Percentiles rank a stretch among this genome's conserved stretches.
phyloP scores from a whole-genome alignment of 805 yeast species.

The Candida sphagnicola region DNA sequence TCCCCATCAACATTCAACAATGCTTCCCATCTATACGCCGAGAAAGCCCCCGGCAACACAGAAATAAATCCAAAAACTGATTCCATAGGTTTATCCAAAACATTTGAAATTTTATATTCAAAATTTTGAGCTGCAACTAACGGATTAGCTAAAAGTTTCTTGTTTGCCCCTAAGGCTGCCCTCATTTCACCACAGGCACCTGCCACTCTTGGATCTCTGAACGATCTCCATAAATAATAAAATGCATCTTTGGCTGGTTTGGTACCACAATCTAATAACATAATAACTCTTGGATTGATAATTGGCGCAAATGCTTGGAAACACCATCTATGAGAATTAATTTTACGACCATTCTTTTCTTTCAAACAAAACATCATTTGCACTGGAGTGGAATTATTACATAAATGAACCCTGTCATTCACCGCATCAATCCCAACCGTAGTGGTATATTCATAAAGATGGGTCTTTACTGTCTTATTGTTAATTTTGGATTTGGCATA shows the following conservation, averaged over 20 bases:
- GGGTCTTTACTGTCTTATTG: slow-evolving; percentile 76
- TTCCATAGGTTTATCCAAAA: slow-evolving; percentile 93
- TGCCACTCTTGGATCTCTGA: slow-evolving; percentile 76
- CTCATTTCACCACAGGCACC: slow-evolving; percentile 98
- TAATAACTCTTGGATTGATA: slow-evolving; percentile 76
- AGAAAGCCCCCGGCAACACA: slow-evolving; percentile 94
- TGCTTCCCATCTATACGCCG: slow-evolving; percentile 88
- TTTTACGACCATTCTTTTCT: slow-evolving; percentile 84
- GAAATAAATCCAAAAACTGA: slow-evolving; percentile 91
- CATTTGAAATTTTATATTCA: slow-evolving; percentile 93
- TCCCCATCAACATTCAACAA: slow-evolving; percentile 67
- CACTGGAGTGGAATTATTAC: slow-evolving; percentile 69
- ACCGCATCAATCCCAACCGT: slow-evolving; percentile 79
- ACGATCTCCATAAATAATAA: slow-evolving; percentile 86
- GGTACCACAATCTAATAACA: slow-evolving; percentile 91
- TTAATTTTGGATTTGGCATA: slow-evolving; percentile 90
- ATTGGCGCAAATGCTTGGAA: slow-evolving; percentile 87
- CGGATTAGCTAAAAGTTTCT: slow-evolving; percentile 63
- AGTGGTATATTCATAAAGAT: slow-evolving; percentile 90
- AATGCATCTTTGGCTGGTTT: slow-evolving; percentile 82
- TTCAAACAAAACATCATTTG: slow-evolving; percentile 87
- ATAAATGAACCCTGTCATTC: slow-evolving; percentile 61
- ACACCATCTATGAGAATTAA: slow-evolving; percentile 96
- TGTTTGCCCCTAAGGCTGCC: slow-evolving; percentile 67
- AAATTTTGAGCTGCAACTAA: slow-evolving; percentile 95